Conservation (phyloP, 371 early-diverging fungal species). For the Umbelopsis sp. region DNA sequence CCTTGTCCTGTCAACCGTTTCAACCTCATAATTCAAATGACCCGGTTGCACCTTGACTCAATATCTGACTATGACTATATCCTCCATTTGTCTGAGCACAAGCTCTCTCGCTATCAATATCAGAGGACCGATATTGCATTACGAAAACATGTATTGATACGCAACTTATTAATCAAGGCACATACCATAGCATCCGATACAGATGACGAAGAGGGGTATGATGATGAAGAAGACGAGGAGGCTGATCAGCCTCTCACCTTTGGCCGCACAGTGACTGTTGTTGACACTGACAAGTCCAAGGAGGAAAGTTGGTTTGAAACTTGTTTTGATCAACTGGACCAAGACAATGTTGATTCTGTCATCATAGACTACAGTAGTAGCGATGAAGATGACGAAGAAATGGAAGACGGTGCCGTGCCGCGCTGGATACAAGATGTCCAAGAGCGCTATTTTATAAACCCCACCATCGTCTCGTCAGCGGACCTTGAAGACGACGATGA, state of each 20-base stretch:
- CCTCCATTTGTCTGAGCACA: conserved; percentile 13
- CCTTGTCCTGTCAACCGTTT: neutral
- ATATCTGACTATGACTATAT: conserved; percentile 14
- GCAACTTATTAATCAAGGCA: conserved; percentile 14
- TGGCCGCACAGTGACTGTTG: neutral
- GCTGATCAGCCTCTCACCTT: conserved; percentile 14
- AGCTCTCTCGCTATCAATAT: conserved; percentile 8
- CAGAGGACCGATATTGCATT: conserved; percentile 3
- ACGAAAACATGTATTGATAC: conserved; percentile 3
- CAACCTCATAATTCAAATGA: neutral
- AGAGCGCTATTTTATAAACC: neutral
- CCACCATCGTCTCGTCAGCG: neutral
- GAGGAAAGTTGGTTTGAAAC: conserved; percentile 14
- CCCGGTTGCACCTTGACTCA: neutral
- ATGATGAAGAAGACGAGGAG: neutral
- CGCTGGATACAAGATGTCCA: conserved; percentile 11
- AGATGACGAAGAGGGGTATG: neutral
- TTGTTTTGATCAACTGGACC: conserved; percentile 17
- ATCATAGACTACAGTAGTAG: conserved; percentile 17
- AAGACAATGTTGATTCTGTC: conserved; percentile 14
- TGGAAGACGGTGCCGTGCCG: conserved; percentile 8
- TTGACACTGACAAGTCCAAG: conserved; percentile 4
- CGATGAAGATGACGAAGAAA: conserved; percentile 16
- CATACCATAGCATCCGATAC: conserved; percentile 3
- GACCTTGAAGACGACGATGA: conserved; percentile 7